Conservation (phyloP, 768 basidiomycete genomes). For the Boletus insuetus region DNA sequence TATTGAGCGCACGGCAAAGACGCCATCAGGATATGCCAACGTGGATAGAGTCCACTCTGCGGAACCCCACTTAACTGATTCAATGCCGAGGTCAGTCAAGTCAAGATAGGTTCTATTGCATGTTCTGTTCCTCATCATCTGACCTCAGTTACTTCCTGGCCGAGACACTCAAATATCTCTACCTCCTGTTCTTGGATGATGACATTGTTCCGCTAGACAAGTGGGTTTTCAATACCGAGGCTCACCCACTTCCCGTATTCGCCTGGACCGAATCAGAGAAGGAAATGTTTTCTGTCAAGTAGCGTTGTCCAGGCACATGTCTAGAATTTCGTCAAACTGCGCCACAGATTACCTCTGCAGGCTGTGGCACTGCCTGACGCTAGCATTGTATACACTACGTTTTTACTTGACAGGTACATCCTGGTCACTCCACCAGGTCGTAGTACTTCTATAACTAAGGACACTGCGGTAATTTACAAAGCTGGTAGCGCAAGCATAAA, state of each 20-base stretch:
- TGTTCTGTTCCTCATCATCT: not conserved
- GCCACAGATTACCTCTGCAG: not conserved
- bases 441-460: too few species aligned
- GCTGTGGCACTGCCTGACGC: not conserved
- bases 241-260: slow-evolving; percentile 76
- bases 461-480: too few species aligned
- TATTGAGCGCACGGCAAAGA: slow-evolving; percentile 58
- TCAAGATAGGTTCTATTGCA: not conserved
- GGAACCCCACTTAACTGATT: slow-evolving; percentile 43
- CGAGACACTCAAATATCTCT: slow-evolving; percentile 70
- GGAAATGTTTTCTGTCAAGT: slow-evolving; percentile 27
- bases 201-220: slow-evolving; percentile 54
- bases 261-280: slow-evolving; percentile 57
- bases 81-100: slow-evolving; percentile 69
- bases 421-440: not conserved
- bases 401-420: not conserved
- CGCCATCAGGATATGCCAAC: slow-evolving; percentile 59
- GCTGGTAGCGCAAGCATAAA: too few species aligned
- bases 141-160: slow-evolving; percentile 48
- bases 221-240: slow-evolving; percentile 70
- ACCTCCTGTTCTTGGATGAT: slow-evolving; percentile 63
- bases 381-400: not conserved
- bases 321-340: not conserved
- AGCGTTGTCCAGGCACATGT: not conserved
- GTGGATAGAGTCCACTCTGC: slow-evolving; percentile 46